Percentiles rank a stretch among this genome's conserved stretches.
These are phyloP conservation scores for Rhypophila decipiens DNA, from an alignment of 495 filamentous ascomycete species.

Conservation along the genomic window DNA sequence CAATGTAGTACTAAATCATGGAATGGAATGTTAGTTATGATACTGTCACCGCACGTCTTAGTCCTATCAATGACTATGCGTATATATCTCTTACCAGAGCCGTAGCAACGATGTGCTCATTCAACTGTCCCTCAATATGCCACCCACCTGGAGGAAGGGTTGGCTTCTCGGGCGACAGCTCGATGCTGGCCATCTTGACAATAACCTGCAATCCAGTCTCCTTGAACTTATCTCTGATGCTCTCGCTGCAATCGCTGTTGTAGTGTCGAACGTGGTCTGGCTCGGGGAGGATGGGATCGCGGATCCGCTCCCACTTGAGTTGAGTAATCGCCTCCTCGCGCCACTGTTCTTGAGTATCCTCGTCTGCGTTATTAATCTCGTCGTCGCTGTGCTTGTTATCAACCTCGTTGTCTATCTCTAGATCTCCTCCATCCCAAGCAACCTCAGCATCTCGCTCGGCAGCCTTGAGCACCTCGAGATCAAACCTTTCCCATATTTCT, in stretches of 20 bases:
- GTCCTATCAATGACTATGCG: no score
- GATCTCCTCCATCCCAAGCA: no score
- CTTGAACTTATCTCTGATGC: slow-evolving; percentile 29
- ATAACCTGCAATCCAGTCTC: slow-evolving; percentile 52
- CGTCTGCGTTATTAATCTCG: no score
- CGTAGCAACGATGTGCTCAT: slow-evolving; percentile 53
- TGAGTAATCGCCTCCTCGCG: background rate
- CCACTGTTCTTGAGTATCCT: no score
- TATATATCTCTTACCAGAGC: no score
- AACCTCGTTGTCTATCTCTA: no score
- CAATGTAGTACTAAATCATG: slow-evolving; percentile 62
- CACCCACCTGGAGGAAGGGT: slow-evolving; percentile 21
- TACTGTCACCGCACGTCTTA: no score
- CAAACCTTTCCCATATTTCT: background rate
- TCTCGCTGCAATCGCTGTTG: no score
- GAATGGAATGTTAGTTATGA: no score
- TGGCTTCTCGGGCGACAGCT: slow-evolving; percentile 55
- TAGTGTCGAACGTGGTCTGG: slow-evolving; percentile 22
- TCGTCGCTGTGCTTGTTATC: no score
- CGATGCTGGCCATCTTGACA: slow-evolving; percentile 57
- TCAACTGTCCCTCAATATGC: slow-evolving; percentile 50
- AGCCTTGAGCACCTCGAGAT: background rate
- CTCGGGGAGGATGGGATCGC: slow-evolving; percentile 18
- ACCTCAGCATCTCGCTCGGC: background rate
- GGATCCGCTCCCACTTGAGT: slow-evolving; percentile 27